These are phyloP conservation scores for Arthrobotrys conoides DNA, from an alignment of 2,329 filamentous ascomycete genomes.

Conservation along the genomic window DNA sequence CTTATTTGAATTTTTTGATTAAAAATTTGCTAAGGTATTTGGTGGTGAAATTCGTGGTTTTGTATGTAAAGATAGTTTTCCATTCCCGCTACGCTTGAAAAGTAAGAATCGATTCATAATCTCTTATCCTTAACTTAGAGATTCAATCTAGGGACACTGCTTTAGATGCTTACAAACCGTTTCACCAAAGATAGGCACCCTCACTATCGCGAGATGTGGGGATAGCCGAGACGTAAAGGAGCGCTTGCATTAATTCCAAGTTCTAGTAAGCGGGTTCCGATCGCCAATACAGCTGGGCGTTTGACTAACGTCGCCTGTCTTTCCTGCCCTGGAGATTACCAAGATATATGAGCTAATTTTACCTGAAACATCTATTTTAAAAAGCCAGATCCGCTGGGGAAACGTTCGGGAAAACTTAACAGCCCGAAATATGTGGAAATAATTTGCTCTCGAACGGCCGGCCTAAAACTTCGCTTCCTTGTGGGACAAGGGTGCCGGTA, in stretches of 20 bases:
- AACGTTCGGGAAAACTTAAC: neutral
- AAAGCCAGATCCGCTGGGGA: neutral
- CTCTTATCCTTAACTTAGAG: neutral
- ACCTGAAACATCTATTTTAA: slow-evolving; percentile 1
- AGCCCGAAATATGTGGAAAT: slow-evolving; percentile 4
- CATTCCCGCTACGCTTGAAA: slow-evolving; percentile 4
- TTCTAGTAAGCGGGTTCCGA: slow-evolving; percentile 1
- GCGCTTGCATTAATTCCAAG: slow-evolving; percentile 6
- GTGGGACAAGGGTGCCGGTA: slow-evolving; percentile 1
- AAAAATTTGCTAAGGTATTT: too few relatives aligned
- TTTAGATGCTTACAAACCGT: slow-evolving; percentile 5
- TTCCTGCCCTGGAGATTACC: neutral
- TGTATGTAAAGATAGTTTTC: slow-evolving; percentile 2
- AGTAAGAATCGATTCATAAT: neutral
- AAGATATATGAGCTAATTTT: neutral
- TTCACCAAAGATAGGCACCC: neutral
- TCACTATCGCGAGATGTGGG: neutral
- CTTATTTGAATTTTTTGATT: too few relatives aligned
- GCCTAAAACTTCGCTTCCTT: neutral
- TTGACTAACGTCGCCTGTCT: slow-evolving; percentile 6
- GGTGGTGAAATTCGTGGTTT: too few relatives aligned
- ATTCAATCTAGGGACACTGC: slow-evolving; percentile 8
- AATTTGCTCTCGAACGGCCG: neutral
- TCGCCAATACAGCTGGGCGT: slow-evolving; percentile 1
- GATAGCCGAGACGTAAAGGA: slow-evolving; percentile 12